Percentiles rank a stretch among this genome's conserved stretches.
These are phyloP conservation scores for Plantago coronopus DNA, from an alignment of 305 asterid species.

Conservation along the genomic window DNA sequence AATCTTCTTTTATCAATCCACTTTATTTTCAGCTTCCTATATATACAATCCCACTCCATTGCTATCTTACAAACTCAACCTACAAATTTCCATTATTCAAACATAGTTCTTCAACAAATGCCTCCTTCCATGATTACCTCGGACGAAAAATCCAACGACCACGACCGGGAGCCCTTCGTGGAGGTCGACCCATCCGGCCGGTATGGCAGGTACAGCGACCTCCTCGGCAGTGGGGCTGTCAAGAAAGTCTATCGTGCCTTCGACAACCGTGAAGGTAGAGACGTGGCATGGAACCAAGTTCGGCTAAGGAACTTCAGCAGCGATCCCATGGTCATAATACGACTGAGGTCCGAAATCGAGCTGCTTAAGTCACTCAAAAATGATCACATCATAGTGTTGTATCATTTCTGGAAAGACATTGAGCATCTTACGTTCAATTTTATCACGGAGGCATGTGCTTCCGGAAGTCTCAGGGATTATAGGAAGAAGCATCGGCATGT, in stretches of 20 bases:
- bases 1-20: not conserved
- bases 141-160: conserved; percentile 12
- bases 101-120: not conserved
- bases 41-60: too few relatives aligned
- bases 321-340: conserved; percentile 26
- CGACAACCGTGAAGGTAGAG: conserved; percentile 37
- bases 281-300: conserved; percentile 47
- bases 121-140: not conserved
- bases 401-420: conserved; percentile 37
- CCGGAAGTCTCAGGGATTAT: conserved; percentile 39
- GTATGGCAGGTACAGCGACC: conserved; percentile 35
- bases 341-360: conserved; percentile 34
- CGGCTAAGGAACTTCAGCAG: conserved; percentile 33
- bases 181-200: conserved; percentile 41
- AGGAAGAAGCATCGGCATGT: conserved; percentile 41
- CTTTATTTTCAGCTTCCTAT: not conserved
- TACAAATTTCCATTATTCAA: not conserved
- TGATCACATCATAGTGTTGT: conserved; percentile 28
- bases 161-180: conserved; percentile 32
- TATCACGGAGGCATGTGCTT: conserved; percentile 46
- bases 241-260: conserved; percentile 41
- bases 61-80: too few relatives aligned
- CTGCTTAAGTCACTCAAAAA: conserved; percentile 36
- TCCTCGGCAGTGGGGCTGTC: conserved; percentile 39
- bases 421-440: conserved; percentile 35